A percentile compares a stretch with the other conserved stretches of the same genome.
These are phyloP conservation scores for Colletotrichum phormii DNA, from an alignment of 2,329 filamentous ascomycete genomes.

Conservation along the genomic window DNA sequence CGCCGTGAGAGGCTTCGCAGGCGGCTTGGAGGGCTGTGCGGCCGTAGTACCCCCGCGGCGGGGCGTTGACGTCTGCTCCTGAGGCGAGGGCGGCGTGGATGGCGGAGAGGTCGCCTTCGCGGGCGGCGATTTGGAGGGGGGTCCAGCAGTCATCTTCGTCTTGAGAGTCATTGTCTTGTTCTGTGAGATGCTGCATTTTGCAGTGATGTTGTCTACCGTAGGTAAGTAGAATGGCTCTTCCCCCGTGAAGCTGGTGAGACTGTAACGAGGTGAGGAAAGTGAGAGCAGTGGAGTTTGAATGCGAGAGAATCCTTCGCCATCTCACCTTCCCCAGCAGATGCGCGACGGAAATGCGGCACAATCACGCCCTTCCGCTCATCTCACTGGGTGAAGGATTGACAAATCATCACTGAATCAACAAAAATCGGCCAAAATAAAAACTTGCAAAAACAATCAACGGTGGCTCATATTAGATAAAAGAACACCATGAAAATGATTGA, in stretches of 20 bases:
- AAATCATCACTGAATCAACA: background rate
- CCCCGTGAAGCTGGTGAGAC: background rate
- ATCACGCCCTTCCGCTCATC: background rate
- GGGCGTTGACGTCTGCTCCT: constrained; percentile 46
- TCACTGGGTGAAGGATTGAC: no score
- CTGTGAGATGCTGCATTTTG: background rate
- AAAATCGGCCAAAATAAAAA: background rate
- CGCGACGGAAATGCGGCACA: constrained; percentile 18
- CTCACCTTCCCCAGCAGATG: background rate
- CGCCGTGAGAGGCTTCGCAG: constrained; percentile 42
- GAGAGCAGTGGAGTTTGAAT: background rate
- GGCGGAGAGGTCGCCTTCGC: constrained; percentile 43
- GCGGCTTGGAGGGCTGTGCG: constrained; percentile 52
- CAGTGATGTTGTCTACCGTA: no score
- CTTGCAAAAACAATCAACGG: background rate
- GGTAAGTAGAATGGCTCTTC: no score
- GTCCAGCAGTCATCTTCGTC: constrained; percentile 49
- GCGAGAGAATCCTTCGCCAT: background rate
- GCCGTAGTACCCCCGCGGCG: constrained; percentile 48
- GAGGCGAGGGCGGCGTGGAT: constrained; percentile 42
- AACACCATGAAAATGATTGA: background rate
- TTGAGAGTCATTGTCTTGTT: background rate
- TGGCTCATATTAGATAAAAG: background rate
- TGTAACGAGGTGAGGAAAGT: background rate
- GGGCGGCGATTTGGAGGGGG: constrained; percentile 47